These are phyloP conservation scores for Seminavis robusta DNA, from an alignment of 108 stramenopile species.

Conservation along the genomic window DNA sequence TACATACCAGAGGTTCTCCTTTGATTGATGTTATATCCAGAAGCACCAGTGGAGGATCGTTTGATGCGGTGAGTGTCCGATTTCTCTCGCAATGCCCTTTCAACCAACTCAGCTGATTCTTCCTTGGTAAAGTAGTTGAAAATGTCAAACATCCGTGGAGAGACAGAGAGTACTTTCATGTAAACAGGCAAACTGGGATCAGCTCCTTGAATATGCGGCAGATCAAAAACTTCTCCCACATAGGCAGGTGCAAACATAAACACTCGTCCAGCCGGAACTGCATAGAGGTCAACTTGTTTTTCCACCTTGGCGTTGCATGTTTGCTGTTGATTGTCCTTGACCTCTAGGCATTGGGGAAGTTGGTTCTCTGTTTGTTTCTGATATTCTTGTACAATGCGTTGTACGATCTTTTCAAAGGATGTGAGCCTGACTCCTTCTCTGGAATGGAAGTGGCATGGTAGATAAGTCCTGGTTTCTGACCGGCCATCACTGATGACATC, in stretches of 20 bases:
- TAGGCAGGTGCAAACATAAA: constrained; percentile 76
- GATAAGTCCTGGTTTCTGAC: background rate
- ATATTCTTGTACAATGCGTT: constrained; percentile 24
- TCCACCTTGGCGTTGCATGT: background rate
- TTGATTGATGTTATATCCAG: constrained; percentile 30
- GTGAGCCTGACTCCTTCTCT: constrained; percentile 75
- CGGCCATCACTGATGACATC: background rate
- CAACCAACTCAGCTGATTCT: constrained; percentile 55
- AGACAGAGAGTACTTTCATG: constrained; percentile 63
- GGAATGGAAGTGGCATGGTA: constrained; percentile 81
- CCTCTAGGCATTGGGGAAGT: background rate
- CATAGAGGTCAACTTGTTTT: constrained; percentile 54
- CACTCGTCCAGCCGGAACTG: constrained; percentile 67
- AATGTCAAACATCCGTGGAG: constrained; percentile 83
- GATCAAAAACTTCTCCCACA: constrained; percentile 68
- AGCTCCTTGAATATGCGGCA: constrained; percentile 34
- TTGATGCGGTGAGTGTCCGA: constrained; percentile 63
- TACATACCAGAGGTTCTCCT: constrained; percentile 60
- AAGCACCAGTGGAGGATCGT: constrained; percentile 65
- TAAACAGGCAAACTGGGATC: constrained; percentile 34
- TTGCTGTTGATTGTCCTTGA: background rate
- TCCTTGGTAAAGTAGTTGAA: constrained; percentile 71
- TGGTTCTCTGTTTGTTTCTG: background rate
- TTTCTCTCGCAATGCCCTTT: constrained; percentile 56
- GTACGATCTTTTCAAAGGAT: constrained; percentile 30